Percentiles rank a stretch among this genome's conserved stretches.
Conservation (phyloP, 2,329 filamentous ascomycete species). For the Fusarium circinatum region DNA sequence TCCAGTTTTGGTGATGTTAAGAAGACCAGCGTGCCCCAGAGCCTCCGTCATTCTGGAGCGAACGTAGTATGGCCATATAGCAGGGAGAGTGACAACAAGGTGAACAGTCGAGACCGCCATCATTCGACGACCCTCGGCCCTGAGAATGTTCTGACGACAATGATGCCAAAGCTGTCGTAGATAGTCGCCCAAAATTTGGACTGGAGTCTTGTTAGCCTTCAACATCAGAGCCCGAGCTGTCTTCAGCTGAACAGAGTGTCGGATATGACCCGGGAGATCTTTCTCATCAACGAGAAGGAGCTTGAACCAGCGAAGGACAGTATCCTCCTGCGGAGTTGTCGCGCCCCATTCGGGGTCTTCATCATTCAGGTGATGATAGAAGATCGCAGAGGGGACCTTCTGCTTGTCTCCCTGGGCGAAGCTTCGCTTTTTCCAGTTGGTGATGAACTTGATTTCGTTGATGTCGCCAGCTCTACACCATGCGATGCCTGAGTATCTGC, state of each 20-base stretch:
- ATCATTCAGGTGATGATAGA: slow-evolving; percentile 8
- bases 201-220: slow-evolving; percentile 35
- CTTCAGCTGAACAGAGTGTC: slow-evolving; percentile 35
- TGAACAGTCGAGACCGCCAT: slow-evolving; percentile 39
- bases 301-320: slow-evolving; percentile 55
- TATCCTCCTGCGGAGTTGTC: slow-evolving; percentile 35
- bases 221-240: slow-evolving; percentile 9
- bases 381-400: slow-evolving; percentile 48
- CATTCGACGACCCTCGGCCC: slow-evolving; percentile 31
- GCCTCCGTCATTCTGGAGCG: slow-evolving; percentile 52
- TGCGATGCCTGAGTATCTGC: slow-evolving; percentile 54
- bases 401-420: slow-evolving; percentile 44
- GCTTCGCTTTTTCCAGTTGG: slow-evolving; percentile 42
- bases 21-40: slow-evolving; percentile 49
- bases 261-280: slow-evolving; percentile 46
- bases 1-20: slow-evolving; percentile 39
- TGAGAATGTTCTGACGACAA: slow-evolving; percentile 39
- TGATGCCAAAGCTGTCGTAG: slow-evolving; percentile 50
- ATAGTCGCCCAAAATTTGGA: slow-evolving; percentile 49
- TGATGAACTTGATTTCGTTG: slow-evolving; percentile 46
- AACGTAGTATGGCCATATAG: slow-evolving; percentile 57
- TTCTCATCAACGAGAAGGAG: slow-evolving; percentile 51
- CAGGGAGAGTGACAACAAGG: slow-evolving; percentile 56
- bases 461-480: slow-evolving; percentile 46
- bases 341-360: slow-evolving; percentile 47